A percentile compares a stretch with the other conserved stretches of the same genome.
These are phyloP conservation scores for Yamadazyma akitaensis DNA, from an alignment of 805 yeast species.

Conservation along the genomic window DNA sequence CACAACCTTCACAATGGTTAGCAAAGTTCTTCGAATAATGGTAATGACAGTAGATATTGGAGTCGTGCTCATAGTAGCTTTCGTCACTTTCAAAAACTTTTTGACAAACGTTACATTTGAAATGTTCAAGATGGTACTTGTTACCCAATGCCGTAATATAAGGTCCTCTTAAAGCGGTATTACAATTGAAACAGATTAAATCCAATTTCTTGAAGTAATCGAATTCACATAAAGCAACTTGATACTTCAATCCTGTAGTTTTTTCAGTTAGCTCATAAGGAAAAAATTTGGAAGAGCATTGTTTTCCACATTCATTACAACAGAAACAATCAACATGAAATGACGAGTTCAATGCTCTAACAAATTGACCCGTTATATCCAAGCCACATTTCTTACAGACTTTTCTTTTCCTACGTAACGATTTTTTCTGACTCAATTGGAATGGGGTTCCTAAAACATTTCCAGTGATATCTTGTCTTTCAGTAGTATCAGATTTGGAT, in stretches of 20 bases:
- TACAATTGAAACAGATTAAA: conserved; percentile 82
- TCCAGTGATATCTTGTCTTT: not conserved
- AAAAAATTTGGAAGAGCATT: conserved; percentile 84
- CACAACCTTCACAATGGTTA: conserved; percentile 89
- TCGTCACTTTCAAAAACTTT: conserved; percentile 87
- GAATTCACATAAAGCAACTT: conserved; percentile 75
- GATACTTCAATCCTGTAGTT: conserved; percentile 16
- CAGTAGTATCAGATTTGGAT: not conserved
- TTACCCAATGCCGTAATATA: conserved; percentile 91
- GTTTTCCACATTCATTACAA: conserved; percentile 79
- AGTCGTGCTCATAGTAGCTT: conserved; percentile 85
- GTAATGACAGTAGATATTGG: conserved; percentile 81
- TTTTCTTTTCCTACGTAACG: conserved; percentile 21
- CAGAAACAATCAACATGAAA: conserved; percentile 87
- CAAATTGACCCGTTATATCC: conserved; percentile 62
- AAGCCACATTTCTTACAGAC: conserved; percentile 35
- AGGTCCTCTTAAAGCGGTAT: conserved; percentile 82
- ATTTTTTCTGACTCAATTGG: conserved; percentile 10
- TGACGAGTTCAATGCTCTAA: conserved; percentile 74
- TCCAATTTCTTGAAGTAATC: conserved; percentile 86
- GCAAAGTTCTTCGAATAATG: conserved; percentile 89
- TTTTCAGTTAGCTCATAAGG: conserved; percentile 64
- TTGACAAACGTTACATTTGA: conserved; percentile 84
- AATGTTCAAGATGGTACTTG: conserved; percentile 92
- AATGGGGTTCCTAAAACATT: conserved; percentile 10